Conservation (phyloP, 768 basidiomycete species). For the Dendrothele bispora region DNA sequence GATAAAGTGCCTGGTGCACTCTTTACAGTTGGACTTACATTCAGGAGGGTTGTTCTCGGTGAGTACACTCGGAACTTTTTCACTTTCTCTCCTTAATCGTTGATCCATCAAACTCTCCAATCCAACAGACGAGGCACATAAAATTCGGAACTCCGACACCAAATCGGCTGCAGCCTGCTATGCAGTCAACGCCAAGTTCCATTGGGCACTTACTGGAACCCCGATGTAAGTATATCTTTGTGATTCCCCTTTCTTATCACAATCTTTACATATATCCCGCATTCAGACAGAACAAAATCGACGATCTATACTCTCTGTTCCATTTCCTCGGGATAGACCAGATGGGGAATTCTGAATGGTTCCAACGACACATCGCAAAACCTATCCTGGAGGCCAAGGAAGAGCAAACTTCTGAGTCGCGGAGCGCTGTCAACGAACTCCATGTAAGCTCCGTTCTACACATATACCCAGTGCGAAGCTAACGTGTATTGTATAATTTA, state of each 20-base stretch:
- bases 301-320: conserved; percentile 86
- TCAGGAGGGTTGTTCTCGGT: conserved; percentile 80
- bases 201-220: conserved; percentile 91
- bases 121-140: conserved; percentile 82
- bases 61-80: too few species aligned
- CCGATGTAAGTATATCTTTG: conserved; percentile 58
- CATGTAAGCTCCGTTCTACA: too few species aligned
- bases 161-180: conserved; percentile 80
- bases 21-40: conserved; percentile 45
- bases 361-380: conserved; percentile 75
- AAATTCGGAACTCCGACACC: conserved; percentile 85
- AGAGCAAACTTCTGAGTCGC: too few species aligned
- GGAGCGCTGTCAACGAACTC: conserved; percentile 82
- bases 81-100: too few species aligned
- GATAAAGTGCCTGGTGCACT: too few species aligned
- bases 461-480: too few species aligned
- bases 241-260: conserved; percentile 12
- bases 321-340: conserved; percentile 87
- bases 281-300: conserved; percentile 88
- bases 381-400: conserved; percentile 86
- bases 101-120: too few species aligned
- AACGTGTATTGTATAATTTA: background rate
- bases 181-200: conserved; percentile 72
- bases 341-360: conserved; percentile 74
- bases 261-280: too few species aligned